Evolutionary conservation across 371 early-diverging fungal species (phyloP).

Genomic region (Mucor circinelloides): DNA sequence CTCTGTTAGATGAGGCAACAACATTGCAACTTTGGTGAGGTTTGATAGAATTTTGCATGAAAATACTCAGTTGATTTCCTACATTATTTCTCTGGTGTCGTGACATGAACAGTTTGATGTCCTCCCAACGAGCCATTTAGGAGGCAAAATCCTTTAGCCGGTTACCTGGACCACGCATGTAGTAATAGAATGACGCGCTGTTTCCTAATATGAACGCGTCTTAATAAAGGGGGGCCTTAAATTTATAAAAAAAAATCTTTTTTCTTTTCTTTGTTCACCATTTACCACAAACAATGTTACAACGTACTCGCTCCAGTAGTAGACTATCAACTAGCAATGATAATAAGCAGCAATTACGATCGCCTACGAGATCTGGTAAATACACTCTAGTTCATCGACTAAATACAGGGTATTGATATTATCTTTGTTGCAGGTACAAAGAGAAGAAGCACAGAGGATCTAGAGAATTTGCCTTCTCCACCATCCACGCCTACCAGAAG

Average conservation of each 20-base stretch:
- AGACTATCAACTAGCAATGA: neutral
- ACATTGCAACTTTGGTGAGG: too few relatives aligned
- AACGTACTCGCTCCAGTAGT: conserved; percentile 2
- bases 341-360: neutral
- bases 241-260: neutral
- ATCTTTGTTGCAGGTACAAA: conserved; percentile 9
- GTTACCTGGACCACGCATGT: too few relatives aligned
- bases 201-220: neutral
- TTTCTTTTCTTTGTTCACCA: neutral
- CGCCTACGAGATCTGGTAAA: neutral
- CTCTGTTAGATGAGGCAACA: too few relatives aligned
- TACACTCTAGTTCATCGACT: neutral
- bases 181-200: neutral
- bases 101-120: too few relatives aligned
- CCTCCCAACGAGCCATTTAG: too few relatives aligned
- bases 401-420: neutral
- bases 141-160: too few relatives aligned
- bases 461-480: conserved; percentile 18
- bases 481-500: conserved; percentile 11
- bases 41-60: too few relatives aligned
- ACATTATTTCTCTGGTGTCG: too few relatives aligned
- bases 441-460: conserved; percentile 19
- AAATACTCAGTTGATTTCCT: too few relatives aligned
- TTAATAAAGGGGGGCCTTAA: neutral
- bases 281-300: neutral